These are phyloP conservation scores for Dendrobium officinale DNA, from an alignment of 106 monocot genomes.

Conservation along the genomic window DNA sequence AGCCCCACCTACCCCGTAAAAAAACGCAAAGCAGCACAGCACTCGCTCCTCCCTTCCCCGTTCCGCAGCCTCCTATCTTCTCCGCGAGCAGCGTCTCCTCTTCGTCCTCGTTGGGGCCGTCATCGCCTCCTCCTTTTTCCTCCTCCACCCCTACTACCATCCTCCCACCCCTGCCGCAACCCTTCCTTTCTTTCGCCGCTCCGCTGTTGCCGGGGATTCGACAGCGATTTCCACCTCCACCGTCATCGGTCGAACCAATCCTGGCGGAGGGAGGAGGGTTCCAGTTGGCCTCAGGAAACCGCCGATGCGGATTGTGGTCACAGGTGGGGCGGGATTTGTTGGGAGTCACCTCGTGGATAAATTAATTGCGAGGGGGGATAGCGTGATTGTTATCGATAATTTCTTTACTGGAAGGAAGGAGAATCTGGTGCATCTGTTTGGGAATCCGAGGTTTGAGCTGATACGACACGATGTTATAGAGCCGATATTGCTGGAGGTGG, in stretches of 20 bases:
- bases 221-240: background rate
- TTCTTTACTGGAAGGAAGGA: constrained; percentile 72
- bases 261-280: constrained; percentile 1
- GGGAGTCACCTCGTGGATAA: constrained; percentile 59
- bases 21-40: background rate
- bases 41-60: constrained; percentile 5
- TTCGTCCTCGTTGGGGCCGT: constrained; percentile 17
- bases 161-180: background rate
- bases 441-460: constrained; percentile 63
- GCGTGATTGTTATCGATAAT: constrained; percentile 64
- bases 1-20: constrained; percentile 2
- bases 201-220: background rate
- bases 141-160: background rate
- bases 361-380: constrained; percentile 40
- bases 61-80: constrained; percentile 1
- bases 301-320: constrained; percentile 38
- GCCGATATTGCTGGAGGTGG: constrained; percentile 60
- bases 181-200: background rate
- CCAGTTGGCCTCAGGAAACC: constrained; percentile 8
- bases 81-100: constrained; percentile 16
- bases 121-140: constrained; percentile 9
- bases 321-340: constrained; percentile 66
- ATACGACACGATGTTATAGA: constrained; percentile 70
- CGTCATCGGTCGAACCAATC: too few relatives aligned
- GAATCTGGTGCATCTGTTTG: constrained; percentile 47